A percentile compares a stretch with the other conserved stretches of the same genome.
phyloP scores from a whole-genome alignment of 129 eudicot species.

The Silybum marianum region DNA sequence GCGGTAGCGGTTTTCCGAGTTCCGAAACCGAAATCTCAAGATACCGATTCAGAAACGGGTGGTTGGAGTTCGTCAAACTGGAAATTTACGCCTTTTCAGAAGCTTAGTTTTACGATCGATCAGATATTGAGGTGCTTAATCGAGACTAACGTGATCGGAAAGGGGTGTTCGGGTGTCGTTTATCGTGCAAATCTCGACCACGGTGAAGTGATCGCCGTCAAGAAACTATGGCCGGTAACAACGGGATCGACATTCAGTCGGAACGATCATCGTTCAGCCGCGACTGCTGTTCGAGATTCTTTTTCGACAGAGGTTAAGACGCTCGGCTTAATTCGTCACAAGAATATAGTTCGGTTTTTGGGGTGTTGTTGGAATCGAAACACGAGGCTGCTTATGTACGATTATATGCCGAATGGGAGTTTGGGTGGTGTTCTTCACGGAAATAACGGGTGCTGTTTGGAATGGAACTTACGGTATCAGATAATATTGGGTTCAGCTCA shows the following conservation, averaged over 20 bases:
- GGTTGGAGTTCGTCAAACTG: constrained; percentile 57
- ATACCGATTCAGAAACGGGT: constrained; percentile 68
- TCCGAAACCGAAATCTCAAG: constrained; percentile 43
- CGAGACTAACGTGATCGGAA: constrained; percentile 86
- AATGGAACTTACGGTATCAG: constrained; percentile 81
- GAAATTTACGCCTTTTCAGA: constrained; percentile 93
- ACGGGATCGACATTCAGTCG: constrained; percentile 38
- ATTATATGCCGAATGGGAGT: constrained; percentile 97
- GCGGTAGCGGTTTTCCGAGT: constrained; percentile 59
- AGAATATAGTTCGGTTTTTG: constrained; percentile 85
- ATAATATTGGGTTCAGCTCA: constrained; percentile 87
- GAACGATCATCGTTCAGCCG: constrained; percentile 27
- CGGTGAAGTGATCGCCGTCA: constrained; percentile 88
- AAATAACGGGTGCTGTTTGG: constrained; percentile 68
- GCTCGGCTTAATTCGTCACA: constrained; percentile 84
- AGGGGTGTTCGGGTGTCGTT: constrained; percentile 95
- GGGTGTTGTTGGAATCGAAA: constrained; percentile 92
- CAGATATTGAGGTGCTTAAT: constrained; percentile 68
- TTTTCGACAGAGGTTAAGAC: constrained; percentile 93
- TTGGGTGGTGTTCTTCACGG: constrained; percentile 89
- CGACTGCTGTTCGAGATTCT: constrained; percentile 75
- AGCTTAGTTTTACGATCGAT: constrained; percentile 74
- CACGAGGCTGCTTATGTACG: constrained; percentile 94
- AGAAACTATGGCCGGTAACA: constrained; percentile 80
- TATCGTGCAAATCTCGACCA: constrained; percentile 81